phyloP scores from a whole-genome alignment of 2,329 filamentous ascomycete genomes.

The Botrytis fabae region DNA sequence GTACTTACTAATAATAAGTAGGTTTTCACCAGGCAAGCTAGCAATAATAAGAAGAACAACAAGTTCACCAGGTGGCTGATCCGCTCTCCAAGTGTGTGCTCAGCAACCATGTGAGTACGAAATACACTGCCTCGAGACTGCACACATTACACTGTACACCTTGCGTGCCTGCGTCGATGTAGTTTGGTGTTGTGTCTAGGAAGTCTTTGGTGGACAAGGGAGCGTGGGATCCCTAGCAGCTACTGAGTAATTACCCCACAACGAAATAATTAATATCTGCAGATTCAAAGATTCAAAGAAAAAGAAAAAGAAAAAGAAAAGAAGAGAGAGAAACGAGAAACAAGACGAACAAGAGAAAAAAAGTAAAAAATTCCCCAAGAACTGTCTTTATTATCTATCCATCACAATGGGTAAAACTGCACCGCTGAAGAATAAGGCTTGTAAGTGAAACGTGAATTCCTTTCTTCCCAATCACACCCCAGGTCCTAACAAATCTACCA shows the following conservation, averaged over 20 bases:
- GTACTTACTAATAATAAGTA: too few species aligned
- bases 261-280: constrained; percentile 11
- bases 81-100: not conserved
- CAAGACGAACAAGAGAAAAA: not conserved
- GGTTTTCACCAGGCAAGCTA: too few species aligned
- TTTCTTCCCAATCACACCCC: not conserved
- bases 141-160: not conserved
- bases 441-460: constrained; percentile 27
- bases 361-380: not conserved
- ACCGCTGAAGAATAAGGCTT: constrained; percentile 38
- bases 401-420: constrained; percentile 41
- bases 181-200: not conserved
- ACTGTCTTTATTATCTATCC: not conserved
- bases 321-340: not conserved
- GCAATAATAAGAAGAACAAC: not conserved
- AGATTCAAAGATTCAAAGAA: not conserved
- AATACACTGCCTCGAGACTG: too few species aligned
- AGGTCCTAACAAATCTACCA: constrained; percentile 19
- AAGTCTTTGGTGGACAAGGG: not conserved
- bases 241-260: constrained; percentile 6
- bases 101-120: not conserved
- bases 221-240: not conserved
- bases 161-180: not conserved
- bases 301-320: not conserved
- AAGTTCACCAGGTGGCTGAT: too few species aligned